Conservation (phyloP, 2,329 filamentous ascomycete genomes). For the Xylaria arbuscula region DNA sequence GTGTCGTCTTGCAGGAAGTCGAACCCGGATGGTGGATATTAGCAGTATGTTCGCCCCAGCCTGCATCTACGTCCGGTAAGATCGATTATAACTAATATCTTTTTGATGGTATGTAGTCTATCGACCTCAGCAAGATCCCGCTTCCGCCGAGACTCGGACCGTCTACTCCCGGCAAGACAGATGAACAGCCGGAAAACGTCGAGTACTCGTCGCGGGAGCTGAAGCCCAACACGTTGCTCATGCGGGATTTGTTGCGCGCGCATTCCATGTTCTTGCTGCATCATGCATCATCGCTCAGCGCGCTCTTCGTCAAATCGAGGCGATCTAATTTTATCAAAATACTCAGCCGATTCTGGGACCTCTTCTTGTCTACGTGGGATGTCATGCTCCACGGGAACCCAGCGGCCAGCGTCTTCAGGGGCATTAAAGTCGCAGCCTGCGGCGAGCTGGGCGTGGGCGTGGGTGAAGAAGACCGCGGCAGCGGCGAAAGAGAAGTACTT, state of each 20-base stretch:
- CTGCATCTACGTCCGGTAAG: background rate
- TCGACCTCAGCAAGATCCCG: conserved; percentile 80
- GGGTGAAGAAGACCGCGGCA: conserved; percentile 94
- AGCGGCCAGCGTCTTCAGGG: conserved; percentile 79
- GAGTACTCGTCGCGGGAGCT: conserved; percentile 94
- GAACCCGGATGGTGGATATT: conserved; percentile 96
- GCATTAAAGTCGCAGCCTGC: conserved; percentile 87
- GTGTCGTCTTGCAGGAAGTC: conserved; percentile 86
- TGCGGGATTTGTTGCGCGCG: conserved; percentile 84
- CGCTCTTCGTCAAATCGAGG: conserved; percentile 72
- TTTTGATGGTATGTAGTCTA: conserved; percentile 64
- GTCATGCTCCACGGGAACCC: conserved; percentile 92
- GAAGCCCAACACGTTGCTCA: conserved; percentile 80
- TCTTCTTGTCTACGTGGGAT: conserved; percentile 79
- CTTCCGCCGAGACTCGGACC: conserved; percentile 66
- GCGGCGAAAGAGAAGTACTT: conserved; percentile 90
- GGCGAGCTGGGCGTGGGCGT: conserved; percentile 94
- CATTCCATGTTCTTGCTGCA: conserved; percentile 89
- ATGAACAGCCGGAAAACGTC: conserved; percentile 59
- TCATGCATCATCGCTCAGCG: conserved; percentile 79
- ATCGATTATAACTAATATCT: conserved; percentile 30
- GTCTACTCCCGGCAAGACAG: conserved; percentile 49
- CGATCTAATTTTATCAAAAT: conserved; percentile 77
- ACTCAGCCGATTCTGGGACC: conserved; percentile 84
- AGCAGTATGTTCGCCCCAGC: conserved; percentile 69